phyloP scores from a whole-genome alignment of 2,329 filamentous ascomycete species.

The Conoideocrella luteorostrata region DNA sequence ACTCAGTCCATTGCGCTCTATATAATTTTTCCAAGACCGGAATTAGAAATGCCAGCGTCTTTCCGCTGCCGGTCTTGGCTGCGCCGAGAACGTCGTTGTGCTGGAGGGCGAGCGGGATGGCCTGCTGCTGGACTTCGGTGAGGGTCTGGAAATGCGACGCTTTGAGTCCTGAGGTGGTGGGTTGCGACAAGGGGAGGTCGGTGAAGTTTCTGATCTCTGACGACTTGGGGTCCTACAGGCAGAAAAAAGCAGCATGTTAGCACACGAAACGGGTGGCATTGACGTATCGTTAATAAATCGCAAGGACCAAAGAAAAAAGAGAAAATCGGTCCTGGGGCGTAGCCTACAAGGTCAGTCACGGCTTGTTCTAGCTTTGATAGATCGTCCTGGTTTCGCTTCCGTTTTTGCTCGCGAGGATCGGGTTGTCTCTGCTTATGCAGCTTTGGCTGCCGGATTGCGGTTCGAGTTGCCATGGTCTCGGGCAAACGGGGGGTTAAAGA shows the following conservation, averaged over 20 bases:
- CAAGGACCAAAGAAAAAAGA: too few relatives aligned
- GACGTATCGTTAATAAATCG: too few relatives aligned
- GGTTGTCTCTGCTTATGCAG: slow-evolving; percentile 23
- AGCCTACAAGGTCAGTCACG: slow-evolving; percentile 26
- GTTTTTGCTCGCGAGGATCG: slow-evolving; percentile 29
- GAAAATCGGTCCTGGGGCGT: not conserved
- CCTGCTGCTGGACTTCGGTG: slow-evolving; percentile 85
- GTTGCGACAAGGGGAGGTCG: slow-evolving; percentile 77
- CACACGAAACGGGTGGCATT: not conserved
- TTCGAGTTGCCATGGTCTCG: slow-evolving; percentile 22
- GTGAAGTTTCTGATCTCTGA: slow-evolving; percentile 62
- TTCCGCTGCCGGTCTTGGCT: slow-evolving; percentile 91
- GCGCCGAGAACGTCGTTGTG: slow-evolving; percentile 85
- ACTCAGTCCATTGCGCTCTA: slow-evolving; percentile 79
- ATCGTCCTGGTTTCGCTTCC: slow-evolving; percentile 31
- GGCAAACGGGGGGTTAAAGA: not conserved
- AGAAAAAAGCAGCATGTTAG: not conserved
- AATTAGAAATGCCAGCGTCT: slow-evolving; percentile 87
- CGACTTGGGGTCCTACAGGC: slow-evolving; percentile 51
- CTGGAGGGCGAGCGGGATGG: slow-evolving; percentile 82
- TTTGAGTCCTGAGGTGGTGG: slow-evolving; percentile 73
- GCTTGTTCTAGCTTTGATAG: slow-evolving; percentile 26
- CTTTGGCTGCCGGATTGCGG: slow-evolving; percentile 18
- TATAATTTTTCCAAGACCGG: slow-evolving; percentile 92
- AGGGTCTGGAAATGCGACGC: slow-evolving; percentile 82